A percentile compares a stretch with the other conserved stretches of the same genome.
These are phyloP conservation scores for Piromyces finnis DNA, from an alignment of 192 early-diverging fungal genomes.

Conservation along the genomic window DNA sequence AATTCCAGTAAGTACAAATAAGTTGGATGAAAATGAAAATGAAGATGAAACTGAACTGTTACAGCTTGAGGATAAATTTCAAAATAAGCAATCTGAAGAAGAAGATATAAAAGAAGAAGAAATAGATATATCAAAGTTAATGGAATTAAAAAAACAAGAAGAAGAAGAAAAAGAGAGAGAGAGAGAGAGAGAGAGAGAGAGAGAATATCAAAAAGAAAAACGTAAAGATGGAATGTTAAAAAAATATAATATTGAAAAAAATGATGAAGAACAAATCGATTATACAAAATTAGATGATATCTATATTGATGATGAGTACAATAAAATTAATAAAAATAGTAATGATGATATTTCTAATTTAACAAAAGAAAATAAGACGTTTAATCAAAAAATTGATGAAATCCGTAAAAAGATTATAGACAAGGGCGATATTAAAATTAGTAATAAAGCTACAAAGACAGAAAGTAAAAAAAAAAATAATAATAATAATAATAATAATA, in stretches of 20 bases:
- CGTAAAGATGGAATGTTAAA: neutral
- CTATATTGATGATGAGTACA: neutral
- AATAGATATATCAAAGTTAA: too few relatives aligned
- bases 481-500: too few relatives aligned
- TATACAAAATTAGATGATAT: neutral
- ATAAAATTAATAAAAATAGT: neutral
- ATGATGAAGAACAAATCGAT: neutral
- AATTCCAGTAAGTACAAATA: neutral
- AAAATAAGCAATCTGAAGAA: neutral
- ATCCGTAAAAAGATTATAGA: neutral
- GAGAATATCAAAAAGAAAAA: neutral
- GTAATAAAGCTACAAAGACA: neutral
- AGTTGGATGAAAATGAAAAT: neutral
- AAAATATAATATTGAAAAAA: neutral
- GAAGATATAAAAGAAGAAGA: neutral
- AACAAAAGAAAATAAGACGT: neutral
- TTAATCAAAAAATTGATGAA: neutral
- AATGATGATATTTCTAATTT: neutral
- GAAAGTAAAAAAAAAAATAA: neutral
- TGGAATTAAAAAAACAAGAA: neutral
- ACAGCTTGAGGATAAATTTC: neutral
- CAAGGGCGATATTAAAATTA: too few relatives aligned
- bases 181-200: neutral
- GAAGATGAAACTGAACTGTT: neutral
- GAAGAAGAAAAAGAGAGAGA: neutral